These are phyloP conservation scores for Ceratonia siliqua DNA, from an alignment of 306 rosid species.

Conservation along the genomic window DNA sequence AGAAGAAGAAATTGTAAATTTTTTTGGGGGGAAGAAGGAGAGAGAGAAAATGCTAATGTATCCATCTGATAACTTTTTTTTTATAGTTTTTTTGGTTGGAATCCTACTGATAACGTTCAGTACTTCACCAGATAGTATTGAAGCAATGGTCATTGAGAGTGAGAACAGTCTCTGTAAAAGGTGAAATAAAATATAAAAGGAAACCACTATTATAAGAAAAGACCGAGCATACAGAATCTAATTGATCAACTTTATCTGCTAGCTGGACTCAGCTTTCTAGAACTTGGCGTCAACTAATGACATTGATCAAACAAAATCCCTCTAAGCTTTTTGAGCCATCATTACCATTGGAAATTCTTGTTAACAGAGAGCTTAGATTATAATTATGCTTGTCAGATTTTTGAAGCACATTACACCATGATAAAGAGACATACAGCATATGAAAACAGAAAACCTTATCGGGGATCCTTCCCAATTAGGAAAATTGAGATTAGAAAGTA, in stretches of 20 bases:
- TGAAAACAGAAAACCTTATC: constrained; percentile 39
- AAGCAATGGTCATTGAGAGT: constrained; percentile 31
- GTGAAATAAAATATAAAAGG: constrained; percentile 31
- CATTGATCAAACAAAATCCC: constrained; percentile 53
- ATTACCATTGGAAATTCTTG: constrained; percentile 46
- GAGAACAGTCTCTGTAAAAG: constrained; percentile 40
- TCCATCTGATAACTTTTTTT: background rate
- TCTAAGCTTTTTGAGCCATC: constrained; percentile 55
- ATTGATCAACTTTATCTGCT: constrained; percentile 44
- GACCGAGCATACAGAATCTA: constrained; percentile 50
- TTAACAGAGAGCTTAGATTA: constrained; percentile 50
- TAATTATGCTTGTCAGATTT: constrained; percentile 49
- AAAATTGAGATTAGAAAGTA: constrained; percentile 38
- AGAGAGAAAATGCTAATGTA: constrained; percentile 3
- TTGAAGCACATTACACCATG: constrained; percentile 41
- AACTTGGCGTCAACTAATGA: constrained; percentile 52
- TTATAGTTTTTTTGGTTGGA: background rate
- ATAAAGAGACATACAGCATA: constrained; percentile 10
- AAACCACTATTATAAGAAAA: constrained; percentile 34
- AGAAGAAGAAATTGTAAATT: background rate
- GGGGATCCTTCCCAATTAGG: constrained; percentile 66
- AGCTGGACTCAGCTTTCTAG: constrained; percentile 74
- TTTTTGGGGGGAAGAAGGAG: background rate
- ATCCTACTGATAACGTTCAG: background rate
- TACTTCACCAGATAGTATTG: background rate